Evolutionary conservation across 495 filamentous ascomycete species (phyloP).

Genomic region (Aspergillus diversus): DNA sequence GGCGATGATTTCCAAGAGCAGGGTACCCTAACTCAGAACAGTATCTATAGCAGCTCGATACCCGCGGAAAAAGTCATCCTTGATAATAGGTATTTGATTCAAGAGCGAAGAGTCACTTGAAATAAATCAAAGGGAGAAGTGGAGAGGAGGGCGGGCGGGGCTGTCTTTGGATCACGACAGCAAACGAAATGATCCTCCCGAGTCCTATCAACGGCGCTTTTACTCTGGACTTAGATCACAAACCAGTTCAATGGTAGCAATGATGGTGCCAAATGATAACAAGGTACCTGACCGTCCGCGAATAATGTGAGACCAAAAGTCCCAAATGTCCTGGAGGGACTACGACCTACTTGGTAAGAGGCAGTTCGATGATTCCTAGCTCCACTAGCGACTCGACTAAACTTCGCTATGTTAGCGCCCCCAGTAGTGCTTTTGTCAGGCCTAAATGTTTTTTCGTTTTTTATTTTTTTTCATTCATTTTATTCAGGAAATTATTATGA

Average conservation of each 20-base stretch:
- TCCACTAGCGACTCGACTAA: conserved; percentile 17
- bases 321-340: conserved; percentile 7
- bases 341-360: conserved; percentile 16
- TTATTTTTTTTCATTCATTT: too few species aligned
- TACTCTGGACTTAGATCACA: conserved; percentile 1
- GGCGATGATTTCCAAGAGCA: conserved; percentile 14
- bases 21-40: conserved; percentile 15
- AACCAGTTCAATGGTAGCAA: conserved; percentile 13
- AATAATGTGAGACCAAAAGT: conserved; percentile 11
- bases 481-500: neutral
- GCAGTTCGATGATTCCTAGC: conserved; percentile 18
- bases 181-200: conserved; percentile 22
- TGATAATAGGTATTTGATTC: too few species aligned
- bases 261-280: neutral
- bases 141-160: conserved; percentile 4
- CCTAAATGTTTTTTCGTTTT: neutral
- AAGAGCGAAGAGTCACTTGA: neutral
- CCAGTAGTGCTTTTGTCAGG: conserved; percentile 21
- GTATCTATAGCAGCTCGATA: neutral
- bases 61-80: neutral
- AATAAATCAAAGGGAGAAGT: neutral
- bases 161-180: neutral
- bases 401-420: conserved; percentile 12
- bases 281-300: neutral
- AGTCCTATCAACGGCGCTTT: conserved; percentile 14